phyloP scores from a whole-genome alignment of 1,284 basidiomycete genomes.

The Ceraceosorus guamensis region DNA sequence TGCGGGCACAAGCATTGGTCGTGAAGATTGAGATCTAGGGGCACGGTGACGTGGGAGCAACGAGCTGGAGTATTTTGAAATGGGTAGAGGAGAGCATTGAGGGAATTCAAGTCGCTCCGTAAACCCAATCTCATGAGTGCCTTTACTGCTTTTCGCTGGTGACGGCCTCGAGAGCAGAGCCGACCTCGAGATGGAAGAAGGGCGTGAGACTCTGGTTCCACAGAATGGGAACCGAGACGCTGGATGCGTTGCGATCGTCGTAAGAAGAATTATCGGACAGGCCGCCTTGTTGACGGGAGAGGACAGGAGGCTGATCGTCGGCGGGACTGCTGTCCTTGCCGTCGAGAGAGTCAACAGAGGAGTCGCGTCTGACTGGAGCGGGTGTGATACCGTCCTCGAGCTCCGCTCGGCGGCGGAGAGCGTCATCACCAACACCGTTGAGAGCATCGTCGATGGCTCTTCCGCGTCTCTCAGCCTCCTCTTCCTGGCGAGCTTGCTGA shows the following conservation, averaged over 20 bases:
- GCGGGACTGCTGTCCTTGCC: not conserved
- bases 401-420: not conserved
- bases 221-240: constrained; percentile 40
- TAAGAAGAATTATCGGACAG: not conserved
- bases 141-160: constrained; percentile 4
- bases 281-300: not conserved
- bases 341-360: not conserved
- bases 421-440: constrained; percentile 9
- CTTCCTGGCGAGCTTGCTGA: not conserved
- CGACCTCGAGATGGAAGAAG: constrained; percentile 78
- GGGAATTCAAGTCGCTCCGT: too few relatives aligned
- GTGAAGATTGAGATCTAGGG: too few relatives aligned
- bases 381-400: not conserved
- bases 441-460: constrained; percentile 16
- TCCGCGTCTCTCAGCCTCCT: constrained; percentile 6
- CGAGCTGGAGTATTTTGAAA: too few relatives aligned
- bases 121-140: too few relatives aligned
- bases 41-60: too few relatives aligned
- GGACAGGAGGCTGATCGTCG: not conserved
- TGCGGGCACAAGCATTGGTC: too few relatives aligned
- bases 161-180: constrained; percentile 65
- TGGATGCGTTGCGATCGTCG: constrained; percentile 6
- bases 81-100: too few relatives aligned
- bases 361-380: not conserved
- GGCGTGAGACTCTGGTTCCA: constrained; percentile 57